Percentiles rank a stretch among this genome's conserved stretches.
phyloP scores from a whole-genome alignment of 2,329 filamentous ascomycete genomes.

The Delphinella strobiligena region DNA sequence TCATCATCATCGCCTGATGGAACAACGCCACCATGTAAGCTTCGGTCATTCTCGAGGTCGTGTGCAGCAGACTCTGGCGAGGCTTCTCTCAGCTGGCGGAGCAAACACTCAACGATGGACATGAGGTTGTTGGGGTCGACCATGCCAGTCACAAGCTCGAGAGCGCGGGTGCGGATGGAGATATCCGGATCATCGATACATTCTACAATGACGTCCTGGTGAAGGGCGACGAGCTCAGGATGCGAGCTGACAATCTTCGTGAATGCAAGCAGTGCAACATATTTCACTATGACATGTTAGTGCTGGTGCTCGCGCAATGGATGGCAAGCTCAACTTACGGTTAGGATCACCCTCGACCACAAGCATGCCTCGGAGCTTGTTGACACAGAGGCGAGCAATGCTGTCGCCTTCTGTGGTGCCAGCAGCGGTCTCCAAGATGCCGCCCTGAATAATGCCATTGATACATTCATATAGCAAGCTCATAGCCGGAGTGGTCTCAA shows the following conservation, averaged over 20 bases:
- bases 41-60: constrained; percentile 35
- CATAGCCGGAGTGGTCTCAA: constrained; percentile 92
- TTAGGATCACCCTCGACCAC: constrained; percentile 90
- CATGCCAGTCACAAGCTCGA: constrained; percentile 89
- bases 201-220: constrained; percentile 91
- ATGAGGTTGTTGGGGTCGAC: constrained; percentile 78
- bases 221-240: constrained; percentile 74
- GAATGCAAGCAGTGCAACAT: constrained; percentile 87
- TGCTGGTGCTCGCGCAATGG: constrained; percentile 8
- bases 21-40: constrained; percentile 28
- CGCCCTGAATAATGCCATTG: constrained; percentile 94
- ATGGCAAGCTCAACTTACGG: constrained; percentile 42
- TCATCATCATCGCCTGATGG: constrained; percentile 45
- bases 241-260: constrained; percentile 89
- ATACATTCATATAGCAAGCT: constrained; percentile 98
- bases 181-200: constrained; percentile 95
- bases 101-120: constrained; percentile 71
- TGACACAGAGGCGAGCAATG: constrained; percentile 83
- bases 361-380: constrained; percentile 87
- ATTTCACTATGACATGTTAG: constrained; percentile 58
- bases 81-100: constrained; percentile 66
- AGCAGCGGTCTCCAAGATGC: constrained; percentile 74
- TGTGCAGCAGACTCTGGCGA: constrained; percentile 41
- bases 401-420: constrained; percentile 76
- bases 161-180: constrained; percentile 82